Conservation (phyloP, 2,329 filamentous ascomycete genomes). For the Cercospora berteroae region DNA sequence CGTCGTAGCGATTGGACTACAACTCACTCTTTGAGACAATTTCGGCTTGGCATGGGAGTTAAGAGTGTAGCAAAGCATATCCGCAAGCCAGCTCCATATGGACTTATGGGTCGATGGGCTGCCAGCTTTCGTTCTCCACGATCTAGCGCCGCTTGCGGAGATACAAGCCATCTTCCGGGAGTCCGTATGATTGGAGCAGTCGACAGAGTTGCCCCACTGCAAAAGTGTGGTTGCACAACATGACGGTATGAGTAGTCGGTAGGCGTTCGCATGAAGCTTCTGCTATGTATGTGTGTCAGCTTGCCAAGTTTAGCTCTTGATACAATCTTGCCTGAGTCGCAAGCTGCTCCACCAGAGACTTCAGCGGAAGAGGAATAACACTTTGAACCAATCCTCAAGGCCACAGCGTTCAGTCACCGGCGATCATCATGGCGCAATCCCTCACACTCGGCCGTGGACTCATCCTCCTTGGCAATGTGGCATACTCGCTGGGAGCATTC, state of each 20-base stretch:
- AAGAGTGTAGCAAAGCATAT: too few species aligned
- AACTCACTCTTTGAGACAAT: too few species aligned
- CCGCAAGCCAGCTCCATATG: neutral
- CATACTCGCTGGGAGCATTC: conserved; percentile 37
- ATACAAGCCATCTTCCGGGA: neutral
- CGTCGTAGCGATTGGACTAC: too few species aligned
- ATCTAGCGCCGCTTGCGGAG: neutral
- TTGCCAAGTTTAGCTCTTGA: neutral
- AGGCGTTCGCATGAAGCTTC: neutral
- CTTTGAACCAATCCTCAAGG: neutral
- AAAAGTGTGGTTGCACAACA: neutral
- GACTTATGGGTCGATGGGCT: neutral
- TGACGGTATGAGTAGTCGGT: neutral
- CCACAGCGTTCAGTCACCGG: neutral
- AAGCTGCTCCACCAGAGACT: neutral
- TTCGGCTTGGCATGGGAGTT: too few species aligned
- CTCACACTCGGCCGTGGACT: conserved; percentile 33
- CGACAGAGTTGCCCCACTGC: neutral
- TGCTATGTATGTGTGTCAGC: neutral
- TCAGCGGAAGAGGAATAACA: neutral
- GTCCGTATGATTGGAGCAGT: neutral
- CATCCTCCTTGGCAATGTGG: conserved; percentile 36
- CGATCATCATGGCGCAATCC: conserved; percentile 4
- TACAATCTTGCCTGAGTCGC: neutral
- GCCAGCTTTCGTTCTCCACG: neutral